Base-by-base conservation (phyloP, 352 stramenopile genomes). In the Globisporangium parvum region DNA sequence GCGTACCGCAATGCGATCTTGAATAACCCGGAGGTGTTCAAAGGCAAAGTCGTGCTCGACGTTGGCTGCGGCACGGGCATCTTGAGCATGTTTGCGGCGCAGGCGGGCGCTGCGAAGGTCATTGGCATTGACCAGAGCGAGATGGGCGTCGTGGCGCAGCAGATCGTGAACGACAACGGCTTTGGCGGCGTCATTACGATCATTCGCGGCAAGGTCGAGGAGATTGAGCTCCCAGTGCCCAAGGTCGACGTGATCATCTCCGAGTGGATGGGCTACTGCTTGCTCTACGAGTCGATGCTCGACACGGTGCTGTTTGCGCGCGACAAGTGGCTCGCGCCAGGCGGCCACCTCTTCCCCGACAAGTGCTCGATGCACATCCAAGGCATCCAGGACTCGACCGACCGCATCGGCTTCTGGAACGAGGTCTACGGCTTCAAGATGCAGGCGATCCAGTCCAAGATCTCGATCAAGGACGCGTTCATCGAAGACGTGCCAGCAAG, bases 361-460 rank as follows among this genome's bases (percentile, higher is more conserved):
- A 98, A 98, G 72, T 96, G 95, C 63, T 96, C 93, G 35, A 92
- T 99, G 79, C 95, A 96, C 63, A 77, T 99, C 24, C 78, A 91
- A 53, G 81, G 71, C 28, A 75, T 88, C 48, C 69, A 79, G 50
- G 78, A 91, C 61, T 91, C 77, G 44, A 77, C 73, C 20, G 59
- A 80, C 53, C 78, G 80, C 46, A 70, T 93, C 26, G 72, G 81
- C 55, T 97, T 98, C 71, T 99, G 97, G 97, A 80, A 98, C 53
- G 70, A 98, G 60, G 96, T 99, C 14, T 99, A 99, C 71, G 96
- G 97, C 51, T 99, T 99, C 71, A 94, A 99, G 67, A 99, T 99
- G 96, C 92, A 87, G 62, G 78, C 84, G 17, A 96, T 99, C 66
- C 95, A 98, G 70, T 77, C 95, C 53, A 90, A 90, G 62, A 93